phyloP scores from a whole-genome alignment of 1,139 yeast species.

The Chernovozyma sophiae-reginae region DNA sequence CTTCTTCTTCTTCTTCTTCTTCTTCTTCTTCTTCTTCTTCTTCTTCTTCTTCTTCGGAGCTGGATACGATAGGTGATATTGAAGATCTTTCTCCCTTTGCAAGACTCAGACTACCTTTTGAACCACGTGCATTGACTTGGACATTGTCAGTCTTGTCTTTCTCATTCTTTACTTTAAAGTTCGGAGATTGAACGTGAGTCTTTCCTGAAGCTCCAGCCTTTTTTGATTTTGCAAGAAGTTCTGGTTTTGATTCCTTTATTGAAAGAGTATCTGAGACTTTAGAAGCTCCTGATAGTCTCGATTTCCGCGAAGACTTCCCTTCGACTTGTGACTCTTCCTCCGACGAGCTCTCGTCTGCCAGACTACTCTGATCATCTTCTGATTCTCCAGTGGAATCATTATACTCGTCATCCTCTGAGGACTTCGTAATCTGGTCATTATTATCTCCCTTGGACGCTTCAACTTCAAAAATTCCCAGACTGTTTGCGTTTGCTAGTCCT shows the following conservation, averaged over 20 bases:
- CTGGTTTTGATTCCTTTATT: not conserved
- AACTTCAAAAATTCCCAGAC: slow-evolving; percentile 20
- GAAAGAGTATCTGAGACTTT: not conserved
- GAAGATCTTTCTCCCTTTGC: not conserved
- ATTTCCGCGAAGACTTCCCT: not conserved
- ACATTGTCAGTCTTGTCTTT: too few species aligned
- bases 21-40: slow-evolving; percentile 1
- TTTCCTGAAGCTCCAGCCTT: too few species aligned
- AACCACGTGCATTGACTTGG: too few species aligned
- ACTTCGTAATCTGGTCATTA: not conserved
- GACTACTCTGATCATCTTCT: not conserved
- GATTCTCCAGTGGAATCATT: not conserved
- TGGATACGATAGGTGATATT: not conserved
- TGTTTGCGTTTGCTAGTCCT: slow-evolving; percentile 17
- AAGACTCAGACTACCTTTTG: not conserved
- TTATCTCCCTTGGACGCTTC: not conserved
- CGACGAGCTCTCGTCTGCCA: not conserved
- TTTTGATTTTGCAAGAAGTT: not conserved
- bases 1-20: slow-evolving; percentile 3
- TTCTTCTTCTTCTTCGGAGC: not conserved
- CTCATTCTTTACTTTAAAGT: too few species aligned
- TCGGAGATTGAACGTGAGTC: too few species aligned
- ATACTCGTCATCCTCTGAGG: not conserved
- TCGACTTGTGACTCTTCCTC: not conserved
- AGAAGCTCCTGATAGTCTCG: not conserved